Evolutionary conservation across 1,284 basidiomycete genomes (phyloP), one percentile per base, ranked within the genome.

Genomic region (Irpex sp.): DNA sequence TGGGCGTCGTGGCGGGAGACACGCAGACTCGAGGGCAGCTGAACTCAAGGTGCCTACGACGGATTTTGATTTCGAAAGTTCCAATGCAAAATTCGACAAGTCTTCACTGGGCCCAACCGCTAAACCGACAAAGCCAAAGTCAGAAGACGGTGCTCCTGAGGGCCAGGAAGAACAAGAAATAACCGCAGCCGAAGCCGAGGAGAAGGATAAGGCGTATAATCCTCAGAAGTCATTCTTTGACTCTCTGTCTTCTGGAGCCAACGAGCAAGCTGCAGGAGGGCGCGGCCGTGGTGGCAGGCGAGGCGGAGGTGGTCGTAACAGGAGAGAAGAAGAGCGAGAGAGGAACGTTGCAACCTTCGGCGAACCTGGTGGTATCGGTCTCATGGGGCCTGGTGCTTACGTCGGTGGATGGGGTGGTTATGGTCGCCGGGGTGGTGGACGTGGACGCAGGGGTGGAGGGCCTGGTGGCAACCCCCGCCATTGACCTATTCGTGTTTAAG

Each of bases 311-410:
- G 87, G 85, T 1, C 78, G 86, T 60, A 90, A 86, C 69, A 82
- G 90, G 66, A 75, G 91, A 57, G 91, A 92, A 69, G 91, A 92
- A 69, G 91, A 92, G 72, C 76, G 90, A 64, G 89, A 91, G 74
- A 83, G 84, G 74, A 93, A 93, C 69, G 84, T 93, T 5, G 88
- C 88, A 38, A 93, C 91, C 11, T 93, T 93, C 79, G 91, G 91
- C 4, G 91, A 92, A 73, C 87, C 91, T 5, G 90, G 90, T 15
- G 88, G 87, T 63, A 83, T 89, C 31, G 88, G 89, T 8, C 72
- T 91, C 59, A 81, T 91, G 80, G 89, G 90, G 0, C 88, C 88
- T 21, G 81, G 81, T 59, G 82, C 80, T 19, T 84, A 85, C 67
- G 81, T 84, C 11, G 77, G 79, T 60, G 83, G 83, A 1, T 83